A percentile compares a stretch with the other conserved stretches of the same genome.
Evolutionary conservation across 1,284 basidiomycete genomes (phyloP).

Genomic region (Thelephora terrestris): DNA sequence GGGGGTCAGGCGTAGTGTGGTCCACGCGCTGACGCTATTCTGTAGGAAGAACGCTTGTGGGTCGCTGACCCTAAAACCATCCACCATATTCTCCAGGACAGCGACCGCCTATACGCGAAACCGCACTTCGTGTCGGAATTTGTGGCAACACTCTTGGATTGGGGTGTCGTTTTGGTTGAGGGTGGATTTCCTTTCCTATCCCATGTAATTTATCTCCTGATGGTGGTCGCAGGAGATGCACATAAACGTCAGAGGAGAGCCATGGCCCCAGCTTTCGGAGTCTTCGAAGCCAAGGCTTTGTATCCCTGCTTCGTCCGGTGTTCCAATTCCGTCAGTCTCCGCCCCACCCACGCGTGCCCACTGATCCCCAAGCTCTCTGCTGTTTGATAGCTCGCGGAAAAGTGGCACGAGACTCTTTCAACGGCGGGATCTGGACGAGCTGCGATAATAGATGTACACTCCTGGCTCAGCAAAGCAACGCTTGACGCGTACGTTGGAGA

Average conservation of each 20-base stretch:
- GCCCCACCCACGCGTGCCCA: slow-evolving; percentile 6
- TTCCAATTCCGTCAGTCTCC: slow-evolving; percentile 33
- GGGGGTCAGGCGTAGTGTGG: not conserved
- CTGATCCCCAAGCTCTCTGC: slow-evolving; percentile 5
- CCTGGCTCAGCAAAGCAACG: slow-evolving; percentile 22
- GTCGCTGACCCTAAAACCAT: slow-evolving; percentile 32
- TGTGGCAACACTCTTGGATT: slow-evolving; percentile 21
- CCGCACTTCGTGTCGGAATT: slow-evolving; percentile 22
- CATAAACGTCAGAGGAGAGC: slow-evolving; percentile 35
- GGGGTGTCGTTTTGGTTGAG: slow-evolving; percentile 29
- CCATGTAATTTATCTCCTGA: not conserved
- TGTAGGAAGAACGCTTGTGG: slow-evolving; percentile 23
- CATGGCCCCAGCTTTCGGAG: slow-evolving; percentile 34
- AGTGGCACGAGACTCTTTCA: slow-evolving; percentile 34
- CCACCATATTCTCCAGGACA: slow-evolving; percentile 30
- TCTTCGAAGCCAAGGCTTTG: slow-evolving; percentile 37
- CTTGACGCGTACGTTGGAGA: slow-evolving; percentile 15
- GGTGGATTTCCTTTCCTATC: slow-evolving; percentile 21
- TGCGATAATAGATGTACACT: slow-evolving; percentile 27
- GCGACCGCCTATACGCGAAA: slow-evolving; percentile 30
- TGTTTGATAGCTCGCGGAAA: slow-evolving; percentile 29
- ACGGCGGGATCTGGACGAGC: slow-evolving; percentile 11
- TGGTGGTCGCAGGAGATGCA: slow-evolving; percentile 23
- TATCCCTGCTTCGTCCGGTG: slow-evolving; percentile 34
- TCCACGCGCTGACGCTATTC: not conserved